phyloP scores from a whole-genome alignment of 2,329 filamentous ascomycete species.

The Paraphoma sp. region DNA sequence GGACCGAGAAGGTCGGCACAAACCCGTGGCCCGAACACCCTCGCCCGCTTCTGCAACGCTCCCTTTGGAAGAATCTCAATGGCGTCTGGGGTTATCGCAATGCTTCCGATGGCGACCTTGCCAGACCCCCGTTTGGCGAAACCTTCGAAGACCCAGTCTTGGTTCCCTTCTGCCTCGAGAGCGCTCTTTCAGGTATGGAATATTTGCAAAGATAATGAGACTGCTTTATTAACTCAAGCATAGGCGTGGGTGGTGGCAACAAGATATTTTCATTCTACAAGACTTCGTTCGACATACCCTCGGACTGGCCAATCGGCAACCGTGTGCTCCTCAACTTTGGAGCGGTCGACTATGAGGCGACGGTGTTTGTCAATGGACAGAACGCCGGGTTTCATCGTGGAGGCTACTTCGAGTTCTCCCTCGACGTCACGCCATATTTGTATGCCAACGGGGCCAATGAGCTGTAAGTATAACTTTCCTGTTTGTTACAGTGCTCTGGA shows the following conservation, averaged over 20 bases:
- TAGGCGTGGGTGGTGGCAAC: conserved; percentile 51
- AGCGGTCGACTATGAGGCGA: conserved; percentile 64
- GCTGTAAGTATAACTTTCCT: conserved; percentile 51
- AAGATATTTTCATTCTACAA: conserved; percentile 57
- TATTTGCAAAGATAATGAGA: conserved; percentile 22
- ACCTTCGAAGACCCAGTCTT: conserved; percentile 54
- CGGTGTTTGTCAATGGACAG: conserved; percentile 65
- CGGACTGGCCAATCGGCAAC: conserved; percentile 52
- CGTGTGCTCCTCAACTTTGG: conserved; percentile 63
- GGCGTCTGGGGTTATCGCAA: conserved; percentile 64
- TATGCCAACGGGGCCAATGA: conserved; percentile 57
- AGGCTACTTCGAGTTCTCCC: conserved; percentile 67
- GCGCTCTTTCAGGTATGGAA: conserved; percentile 56
- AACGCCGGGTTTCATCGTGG: conserved; percentile 62
- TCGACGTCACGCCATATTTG: conserved; percentile 63
- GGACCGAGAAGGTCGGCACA: conserved; percentile 61
- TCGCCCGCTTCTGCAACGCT: conserved; percentile 62
- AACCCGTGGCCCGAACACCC: conserved; percentile 66
- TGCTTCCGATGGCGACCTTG: conserved; percentile 49
- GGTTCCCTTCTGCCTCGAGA: conserved; percentile 62
- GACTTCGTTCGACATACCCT: conserved; percentile 59
- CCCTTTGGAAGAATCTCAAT: conserved; percentile 63
- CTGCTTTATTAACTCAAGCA: conserved; percentile 37
- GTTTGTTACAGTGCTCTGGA: not conserved
- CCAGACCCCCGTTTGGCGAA: conserved; percentile 54